Evolutionary conservation across 2,329 filamentous ascomycete species (phyloP).

Genomic region (Neopestalotiopsis sp.): DNA sequence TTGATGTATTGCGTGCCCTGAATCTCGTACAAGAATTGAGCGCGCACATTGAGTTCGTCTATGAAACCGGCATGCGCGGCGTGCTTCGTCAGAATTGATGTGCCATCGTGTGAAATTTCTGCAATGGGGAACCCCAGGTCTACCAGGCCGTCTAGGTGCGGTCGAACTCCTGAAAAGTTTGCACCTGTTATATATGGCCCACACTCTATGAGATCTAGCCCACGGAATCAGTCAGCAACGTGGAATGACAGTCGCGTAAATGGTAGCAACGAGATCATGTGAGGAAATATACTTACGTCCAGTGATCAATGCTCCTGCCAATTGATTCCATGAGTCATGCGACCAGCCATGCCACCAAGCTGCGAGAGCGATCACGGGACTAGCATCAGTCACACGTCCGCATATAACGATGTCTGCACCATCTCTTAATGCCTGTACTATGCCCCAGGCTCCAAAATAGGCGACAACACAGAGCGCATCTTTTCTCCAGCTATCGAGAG

Average conservation of each 20-base stretch:
- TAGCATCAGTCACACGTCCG: slow-evolving; percentile 10
- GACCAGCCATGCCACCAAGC: slow-evolving; percentile 10
- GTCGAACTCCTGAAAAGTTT: slow-evolving; percentile 50
- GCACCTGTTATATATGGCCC: slow-evolving; percentile 47
- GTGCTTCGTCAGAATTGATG: slow-evolving; percentile 24
- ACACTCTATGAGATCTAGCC: slow-evolving; percentile 45
- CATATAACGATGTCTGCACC: slow-evolving; percentile 13
- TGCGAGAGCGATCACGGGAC: neutral
- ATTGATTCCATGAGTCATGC: neutral
- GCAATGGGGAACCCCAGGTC: slow-evolving; percentile 28
- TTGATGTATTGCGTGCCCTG: slow-evolving; percentile 51
- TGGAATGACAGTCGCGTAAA: neutral
- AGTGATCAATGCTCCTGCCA: slow-evolving; percentile 7
- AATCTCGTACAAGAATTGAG: slow-evolving; percentile 50
- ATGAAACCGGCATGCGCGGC: slow-evolving; percentile 26
- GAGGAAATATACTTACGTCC: neutral
- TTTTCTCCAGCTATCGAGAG: neutral
- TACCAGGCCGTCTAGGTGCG: slow-evolving; percentile 25
- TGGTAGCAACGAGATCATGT: neutral
- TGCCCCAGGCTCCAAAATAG: slow-evolving; percentile 9
- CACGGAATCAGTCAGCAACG: neutral
- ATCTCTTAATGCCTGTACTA: slow-evolving; percentile 1
- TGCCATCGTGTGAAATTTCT: slow-evolving; percentile 10
- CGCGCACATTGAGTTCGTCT: slow-evolving; percentile 33
- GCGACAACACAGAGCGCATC: neutral